A percentile compares a stretch with the other conserved stretches of the same genome.
These are phyloP conservation scores for Fusarium irregulare DNA, from an alignment of 2,329 filamentous ascomycete species.

Conservation along the genomic window DNA sequence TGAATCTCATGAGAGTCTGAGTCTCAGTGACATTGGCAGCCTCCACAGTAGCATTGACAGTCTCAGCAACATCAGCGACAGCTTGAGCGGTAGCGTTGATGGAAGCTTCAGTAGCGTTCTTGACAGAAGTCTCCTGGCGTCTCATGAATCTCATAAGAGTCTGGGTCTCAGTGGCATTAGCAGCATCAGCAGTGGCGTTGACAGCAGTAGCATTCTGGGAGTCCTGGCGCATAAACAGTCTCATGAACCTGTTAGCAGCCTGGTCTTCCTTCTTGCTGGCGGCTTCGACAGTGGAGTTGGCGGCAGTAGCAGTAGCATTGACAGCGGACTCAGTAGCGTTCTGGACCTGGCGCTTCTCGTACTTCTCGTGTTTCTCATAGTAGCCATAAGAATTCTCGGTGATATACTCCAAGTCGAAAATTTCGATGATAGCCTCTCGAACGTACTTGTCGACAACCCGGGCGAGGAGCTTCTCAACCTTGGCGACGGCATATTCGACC, in stretches of 20 bases:
- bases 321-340: not conserved
- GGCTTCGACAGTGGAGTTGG: not conserved
- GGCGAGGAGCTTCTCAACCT: slow-evolving; percentile 19
- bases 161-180: not conserved
- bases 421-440: slow-evolving; percentile 19
- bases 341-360: not conserved
- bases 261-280: not conserved
- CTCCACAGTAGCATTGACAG: not conserved
- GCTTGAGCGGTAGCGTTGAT: not conserved
- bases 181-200: not conserved
- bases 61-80: not conserved
- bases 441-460: slow-evolving; percentile 15
- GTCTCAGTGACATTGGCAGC: not conserved
- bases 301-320: not conserved
- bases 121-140: not conserved
- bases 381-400: not conserved
- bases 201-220: not conserved
- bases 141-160: slow-evolving; percentile 1
- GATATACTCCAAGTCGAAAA: slow-evolving; percentile 16
- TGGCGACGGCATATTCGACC: not conserved
- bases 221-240: not conserved
- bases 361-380: not conserved
- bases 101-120: not conserved
- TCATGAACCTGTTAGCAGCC: not conserved
- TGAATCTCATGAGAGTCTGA: not conserved